These are phyloP conservation scores for Lavandula angustifolia DNA, from an alignment of 257 asterid species.

Conservation along the genomic window DNA sequence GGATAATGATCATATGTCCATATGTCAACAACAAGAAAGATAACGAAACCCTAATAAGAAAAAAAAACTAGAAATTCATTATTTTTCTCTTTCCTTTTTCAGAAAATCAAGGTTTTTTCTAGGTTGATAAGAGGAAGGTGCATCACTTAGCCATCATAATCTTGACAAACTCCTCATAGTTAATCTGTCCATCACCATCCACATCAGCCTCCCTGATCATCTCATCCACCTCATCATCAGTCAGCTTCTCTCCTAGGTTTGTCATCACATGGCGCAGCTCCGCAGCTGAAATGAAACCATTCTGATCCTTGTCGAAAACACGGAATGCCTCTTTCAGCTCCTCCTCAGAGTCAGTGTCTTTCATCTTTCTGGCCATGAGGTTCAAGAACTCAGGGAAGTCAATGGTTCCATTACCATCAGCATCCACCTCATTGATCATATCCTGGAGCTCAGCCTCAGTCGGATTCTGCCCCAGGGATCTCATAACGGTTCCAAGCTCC, in stretches of 20 bases:
- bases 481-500: conserved; percentile 73
- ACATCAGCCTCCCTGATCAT: neutral
- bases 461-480: conserved; percentile 67
- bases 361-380: conserved; percentile 64
- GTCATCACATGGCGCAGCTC: conserved; percentile 71
- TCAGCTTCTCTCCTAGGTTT: conserved; percentile 43
- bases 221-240: too few relatives aligned
- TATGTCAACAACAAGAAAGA: conserved; percentile 9
- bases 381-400: conserved; percentile 36
- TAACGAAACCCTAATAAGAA: conserved; percentile 1
- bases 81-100: neutral
- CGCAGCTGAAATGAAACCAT: conserved; percentile 5
- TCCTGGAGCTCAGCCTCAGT: conserved; percentile 34
- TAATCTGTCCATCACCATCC: conserved; percentile 65
- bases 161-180: conserved; percentile 66
- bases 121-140: conserved; percentile 6
- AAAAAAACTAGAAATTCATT: conserved; percentile 20
- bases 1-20: neutral
- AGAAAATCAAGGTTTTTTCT: conserved; percentile 8
- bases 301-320: too few relatives aligned
- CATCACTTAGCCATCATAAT: conserved; percentile 67
- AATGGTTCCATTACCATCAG: conserved; percentile 67
- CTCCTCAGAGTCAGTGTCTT: conserved; percentile 72
- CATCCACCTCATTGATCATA: conserved; percentile 69
- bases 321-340: conserved; percentile 45